Evolutionary conservation across 345 rosid species (phyloP), one percentile per base, ranked within the genome.

Genomic region (Heritiera fomes): DNA sequence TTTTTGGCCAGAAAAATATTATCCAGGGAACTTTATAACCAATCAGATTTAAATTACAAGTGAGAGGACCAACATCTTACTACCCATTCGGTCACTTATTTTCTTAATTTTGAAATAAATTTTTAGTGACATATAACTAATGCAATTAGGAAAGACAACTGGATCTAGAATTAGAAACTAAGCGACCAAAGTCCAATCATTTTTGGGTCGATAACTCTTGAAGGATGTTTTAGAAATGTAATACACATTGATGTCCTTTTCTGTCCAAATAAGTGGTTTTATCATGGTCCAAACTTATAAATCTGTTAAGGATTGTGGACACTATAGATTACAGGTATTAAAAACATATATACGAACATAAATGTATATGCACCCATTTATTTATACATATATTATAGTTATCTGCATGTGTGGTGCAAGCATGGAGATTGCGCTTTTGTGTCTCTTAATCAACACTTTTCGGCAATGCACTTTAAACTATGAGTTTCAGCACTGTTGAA

Each of bases 151-250:
- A 70, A 70, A 49, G 52, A 30, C 6, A 47, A 49, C 7, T 30
- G 49, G 59, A 70, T 70, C 7, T 14, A 70, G 38, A 70, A 70
- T 13, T 70, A 70, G 58, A 70, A 70, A 70, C 66, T 49, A 7
- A 70, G 7, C 34, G 28, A 47, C 73, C 41, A 28, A 70, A 70
- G 58, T 70, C 49, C 20, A 7, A 70, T 28, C 13, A 53, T 28
- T 43, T 28, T 17, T n/a, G 43, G 40, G 69, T 64, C 69, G 38
- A 17, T 70, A 46, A 47, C 58, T 46, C 20, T 70, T 47, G 73
- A 47, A 47, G 56, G 59, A 49, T 13, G 72, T 43, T 68, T 43
- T 45, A 68, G 17, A 43, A 68, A 9, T 68, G 52, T 68, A 45
- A 70, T 49, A 49, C 14, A 30, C 74, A 70, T 14, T 20, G 58